Evolutionary conservation across 2,329 filamentous ascomycete genomes (phyloP).

Genomic region (Coccinonectria pachysandricola): DNA sequence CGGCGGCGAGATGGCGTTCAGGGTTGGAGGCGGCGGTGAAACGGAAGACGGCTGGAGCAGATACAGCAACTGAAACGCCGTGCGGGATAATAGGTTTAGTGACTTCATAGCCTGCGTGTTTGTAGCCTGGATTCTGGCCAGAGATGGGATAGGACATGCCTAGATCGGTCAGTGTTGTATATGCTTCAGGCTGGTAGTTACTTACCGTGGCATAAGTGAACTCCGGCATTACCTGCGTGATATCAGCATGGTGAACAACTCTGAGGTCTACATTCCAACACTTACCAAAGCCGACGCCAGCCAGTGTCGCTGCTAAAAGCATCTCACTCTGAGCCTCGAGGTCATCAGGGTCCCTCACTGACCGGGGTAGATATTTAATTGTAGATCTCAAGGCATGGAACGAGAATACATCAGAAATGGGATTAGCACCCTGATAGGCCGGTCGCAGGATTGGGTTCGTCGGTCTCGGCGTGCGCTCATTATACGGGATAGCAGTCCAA

Average conservation of each 20-base stretch:
- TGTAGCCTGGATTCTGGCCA: constrained; percentile 83
- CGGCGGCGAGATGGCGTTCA: constrained; percentile 79
- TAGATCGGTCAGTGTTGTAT: constrained; percentile 21
- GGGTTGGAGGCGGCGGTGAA: constrained; percentile 91
- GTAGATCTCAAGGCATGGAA: constrained; percentile 74
- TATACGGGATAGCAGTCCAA: constrained; percentile 95
- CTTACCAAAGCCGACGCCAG: constrained; percentile 92
- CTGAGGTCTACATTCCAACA: no score
- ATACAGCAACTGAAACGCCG: constrained; percentile 89
- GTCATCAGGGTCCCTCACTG: constrained; percentile 81
- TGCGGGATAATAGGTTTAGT: constrained; percentile 78
- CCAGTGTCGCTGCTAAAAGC: constrained; percentile 87
- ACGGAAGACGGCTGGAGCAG: constrained; percentile 83
- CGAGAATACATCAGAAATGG: constrained; percentile 95
- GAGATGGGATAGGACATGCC: constrained; percentile 98
- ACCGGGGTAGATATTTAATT: constrained; percentile 84
- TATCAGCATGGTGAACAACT: no score
- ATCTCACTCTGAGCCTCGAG: constrained; percentile 89
- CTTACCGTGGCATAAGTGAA: constrained; percentile 62
- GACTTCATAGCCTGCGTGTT: constrained; percentile 77
- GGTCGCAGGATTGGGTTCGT: constrained; percentile 82
- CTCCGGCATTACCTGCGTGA: constrained; percentile 97
- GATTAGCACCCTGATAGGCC: constrained; percentile 94
- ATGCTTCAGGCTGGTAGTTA: no score
- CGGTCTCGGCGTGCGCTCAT: constrained; percentile 74